These are phyloP conservation scores for Tulasnella calospora DNA, from an alignment of 768 basidiomycete genomes.

Conservation along the genomic window DNA sequence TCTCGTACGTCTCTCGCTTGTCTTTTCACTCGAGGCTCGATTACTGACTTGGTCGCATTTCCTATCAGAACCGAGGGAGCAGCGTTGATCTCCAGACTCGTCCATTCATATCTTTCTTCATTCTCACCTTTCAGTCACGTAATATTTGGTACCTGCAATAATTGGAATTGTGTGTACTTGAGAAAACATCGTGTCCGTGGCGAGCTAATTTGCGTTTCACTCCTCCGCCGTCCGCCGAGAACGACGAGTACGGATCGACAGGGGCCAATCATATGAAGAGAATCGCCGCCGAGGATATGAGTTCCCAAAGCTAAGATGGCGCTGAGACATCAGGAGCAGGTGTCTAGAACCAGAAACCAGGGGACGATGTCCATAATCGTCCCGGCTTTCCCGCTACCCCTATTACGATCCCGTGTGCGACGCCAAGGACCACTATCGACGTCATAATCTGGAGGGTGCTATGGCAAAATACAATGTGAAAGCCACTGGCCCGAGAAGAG, in stretches of 20 bases:
- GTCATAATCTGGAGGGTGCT: too few species aligned
- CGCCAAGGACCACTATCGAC: too few species aligned
- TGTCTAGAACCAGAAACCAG: too few species aligned
- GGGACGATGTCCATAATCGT: too few species aligned
- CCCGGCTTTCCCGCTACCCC: too few species aligned
- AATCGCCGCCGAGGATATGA: too few species aligned
- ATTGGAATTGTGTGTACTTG: background rate
- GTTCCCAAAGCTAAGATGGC: too few species aligned
- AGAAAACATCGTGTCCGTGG: background rate
- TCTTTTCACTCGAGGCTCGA: background rate
- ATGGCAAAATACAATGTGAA: too few species aligned
- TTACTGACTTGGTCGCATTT: background rate
- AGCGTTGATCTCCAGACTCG: background rate
- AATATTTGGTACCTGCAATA: background rate
- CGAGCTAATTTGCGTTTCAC: background rate
- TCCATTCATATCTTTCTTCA: background rate
- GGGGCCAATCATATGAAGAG: too few species aligned
- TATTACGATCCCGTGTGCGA: too few species aligned
- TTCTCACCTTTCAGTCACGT: background rate
- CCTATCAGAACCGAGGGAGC: slow-evolving; percentile 15
- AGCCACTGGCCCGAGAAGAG: background rate
- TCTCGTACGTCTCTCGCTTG: slow-evolving; percentile 41
- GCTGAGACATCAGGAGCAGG: too few species aligned
- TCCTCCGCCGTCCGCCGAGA: background rate
- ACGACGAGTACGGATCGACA: too few species aligned